Conservation (phyloP, 2,329 filamentous ascomycete species). For the Alternaria incomplexa region DNA sequence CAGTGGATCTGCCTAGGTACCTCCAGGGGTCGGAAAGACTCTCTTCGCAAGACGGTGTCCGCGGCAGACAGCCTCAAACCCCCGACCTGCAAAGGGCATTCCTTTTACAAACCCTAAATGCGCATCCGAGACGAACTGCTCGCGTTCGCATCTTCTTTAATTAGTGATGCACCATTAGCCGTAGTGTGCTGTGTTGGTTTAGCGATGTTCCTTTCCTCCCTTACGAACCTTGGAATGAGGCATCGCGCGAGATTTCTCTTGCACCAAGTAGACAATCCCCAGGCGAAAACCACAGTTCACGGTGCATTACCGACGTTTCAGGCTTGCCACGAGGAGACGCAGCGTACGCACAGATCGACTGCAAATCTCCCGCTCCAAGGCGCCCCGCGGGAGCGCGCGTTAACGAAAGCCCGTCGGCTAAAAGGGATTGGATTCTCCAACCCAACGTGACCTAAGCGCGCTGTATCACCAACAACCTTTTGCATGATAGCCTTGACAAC, state of each 20-base stretch:
- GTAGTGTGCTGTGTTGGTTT: not conserved
- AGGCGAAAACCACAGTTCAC: constrained; percentile 4
- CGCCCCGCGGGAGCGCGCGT: constrained; percentile 9
- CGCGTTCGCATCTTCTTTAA: not conserved
- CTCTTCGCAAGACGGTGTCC: constrained; percentile 1
- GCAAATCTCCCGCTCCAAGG: constrained; percentile 21
- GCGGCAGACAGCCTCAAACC: not conserved
- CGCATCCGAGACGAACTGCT: not conserved
- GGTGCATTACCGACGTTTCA: constrained; percentile 12
- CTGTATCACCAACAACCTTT: constrained; percentile 1
- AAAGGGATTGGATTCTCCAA: not conserved
- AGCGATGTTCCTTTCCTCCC: not conserved
- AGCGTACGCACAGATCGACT: constrained; percentile 14
- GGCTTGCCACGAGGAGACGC: constrained; percentile 15
- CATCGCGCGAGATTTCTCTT: not conserved
- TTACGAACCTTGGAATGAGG: not conserved
- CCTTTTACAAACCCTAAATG: constrained; percentile 1
- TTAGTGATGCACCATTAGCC: not conserved
- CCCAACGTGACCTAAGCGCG: constrained; percentile 6
- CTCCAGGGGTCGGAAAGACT: not conserved
- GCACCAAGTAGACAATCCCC: constrained; percentile 1
- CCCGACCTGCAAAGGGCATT: not conserved
- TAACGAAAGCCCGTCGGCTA: constrained; percentile 6
- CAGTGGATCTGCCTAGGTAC: not conserved
- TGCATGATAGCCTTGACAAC: not conserved